Evolutionary conservation across 768 basidiomycete species (phyloP).

Genomic region (Paxillus rubicundulus): DNA sequence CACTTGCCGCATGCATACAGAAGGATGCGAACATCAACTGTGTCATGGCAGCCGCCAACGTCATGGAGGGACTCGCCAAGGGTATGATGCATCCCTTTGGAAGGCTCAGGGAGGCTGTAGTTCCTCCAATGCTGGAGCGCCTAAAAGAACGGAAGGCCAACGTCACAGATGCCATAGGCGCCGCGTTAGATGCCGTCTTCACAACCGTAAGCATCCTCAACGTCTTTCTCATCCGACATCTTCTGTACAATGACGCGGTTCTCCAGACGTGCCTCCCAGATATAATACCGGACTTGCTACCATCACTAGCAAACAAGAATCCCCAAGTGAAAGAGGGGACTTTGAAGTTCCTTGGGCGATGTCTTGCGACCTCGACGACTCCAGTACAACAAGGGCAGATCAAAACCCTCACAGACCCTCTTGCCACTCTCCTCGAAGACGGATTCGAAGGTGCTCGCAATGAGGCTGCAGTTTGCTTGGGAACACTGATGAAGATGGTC

Average conservation of each 20-base stretch:
- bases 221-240: not conserved
- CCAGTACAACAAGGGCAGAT: conserved; percentile 75
- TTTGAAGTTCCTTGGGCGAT: conserved; percentile 80
- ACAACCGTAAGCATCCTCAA: conserved; percentile 58
- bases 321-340: conserved; percentile 96
- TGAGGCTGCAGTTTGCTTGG: conserved; percentile 86
- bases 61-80: conserved; percentile 83
- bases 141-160: conserved; percentile 91
- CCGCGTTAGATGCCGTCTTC: conserved; percentile 87
- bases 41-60: conserved; percentile 83
- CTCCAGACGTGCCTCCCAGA: conserved; percentile 74
- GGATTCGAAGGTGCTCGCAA: conserved; percentile 84
- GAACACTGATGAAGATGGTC: conserved; percentile 93
- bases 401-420: conserved; percentile 75
- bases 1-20: conserved; percentile 77
- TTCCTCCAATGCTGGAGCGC: conserved; percentile 79
- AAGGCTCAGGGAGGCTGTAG: conserved; percentile 65
- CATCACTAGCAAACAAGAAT: conserved; percentile 83
- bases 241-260: conserved; percentile 3
- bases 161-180: conserved; percentile 86
- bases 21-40: conserved; percentile 94
- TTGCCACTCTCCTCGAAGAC: conserved; percentile 80
- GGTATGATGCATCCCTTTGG: conserved; percentile 75
- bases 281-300: conserved; percentile 77
- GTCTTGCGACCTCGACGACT: conserved; percentile 64